A percentile compares a stretch with the other conserved stretches of the same genome.
These are phyloP conservation scores for Aspergillus panamensis DNA, from an alignment of 495 filamentous ascomycete genomes.

Conservation along the genomic window DNA sequence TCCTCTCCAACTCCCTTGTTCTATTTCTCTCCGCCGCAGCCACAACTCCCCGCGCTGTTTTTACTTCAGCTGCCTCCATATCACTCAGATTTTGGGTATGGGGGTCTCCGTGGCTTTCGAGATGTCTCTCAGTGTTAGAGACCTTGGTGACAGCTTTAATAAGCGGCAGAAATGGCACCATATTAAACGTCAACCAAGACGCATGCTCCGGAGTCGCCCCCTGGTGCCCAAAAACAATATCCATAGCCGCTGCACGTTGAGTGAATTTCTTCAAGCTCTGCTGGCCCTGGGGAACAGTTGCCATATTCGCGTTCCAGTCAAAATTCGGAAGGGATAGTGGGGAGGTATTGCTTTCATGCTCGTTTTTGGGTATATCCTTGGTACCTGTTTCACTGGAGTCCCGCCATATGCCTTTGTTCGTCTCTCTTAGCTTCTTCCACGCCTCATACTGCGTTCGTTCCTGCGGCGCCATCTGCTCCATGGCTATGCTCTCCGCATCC, in stretches of 20 bases:
- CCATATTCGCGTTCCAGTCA: constrained; percentile 23
- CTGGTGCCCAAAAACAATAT: constrained; percentile 25
- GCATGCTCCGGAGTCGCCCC: constrained; percentile 30
- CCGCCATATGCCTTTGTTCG: neutral
- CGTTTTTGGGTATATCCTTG: too few species aligned
- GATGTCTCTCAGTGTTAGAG: constrained; percentile 14
- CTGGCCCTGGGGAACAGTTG: constrained; percentile 13
- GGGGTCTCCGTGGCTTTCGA: constrained; percentile 8
- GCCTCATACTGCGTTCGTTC: constrained; percentile 23
- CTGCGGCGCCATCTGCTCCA: constrained; percentile 18
- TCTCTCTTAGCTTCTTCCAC: constrained; percentile 20
- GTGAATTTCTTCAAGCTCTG: constrained; percentile 23
- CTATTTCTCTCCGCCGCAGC: constrained; percentile 22
- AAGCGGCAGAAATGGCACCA: constrained; percentile 18
- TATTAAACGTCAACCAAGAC: constrained; percentile 25
- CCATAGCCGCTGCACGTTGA: constrained; percentile 31
- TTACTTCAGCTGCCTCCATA: constrained; percentile 24
- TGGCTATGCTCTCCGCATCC: constrained; percentile 21
- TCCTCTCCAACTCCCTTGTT: constrained; percentile 22
- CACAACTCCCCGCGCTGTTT: constrained; percentile 22
- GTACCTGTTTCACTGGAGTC: too few species aligned
- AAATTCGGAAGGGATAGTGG: constrained; percentile 15
- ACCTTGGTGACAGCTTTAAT: constrained; percentile 28
- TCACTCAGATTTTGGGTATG: constrained; percentile 13
- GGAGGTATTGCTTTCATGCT: too few species aligned